A percentile compares a stretch with the other conserved stretches of the same genome.
phyloP scores from a whole-genome alignment of 2,329 filamentous ascomycete genomes.

The Clonostachys rosea region DNA sequence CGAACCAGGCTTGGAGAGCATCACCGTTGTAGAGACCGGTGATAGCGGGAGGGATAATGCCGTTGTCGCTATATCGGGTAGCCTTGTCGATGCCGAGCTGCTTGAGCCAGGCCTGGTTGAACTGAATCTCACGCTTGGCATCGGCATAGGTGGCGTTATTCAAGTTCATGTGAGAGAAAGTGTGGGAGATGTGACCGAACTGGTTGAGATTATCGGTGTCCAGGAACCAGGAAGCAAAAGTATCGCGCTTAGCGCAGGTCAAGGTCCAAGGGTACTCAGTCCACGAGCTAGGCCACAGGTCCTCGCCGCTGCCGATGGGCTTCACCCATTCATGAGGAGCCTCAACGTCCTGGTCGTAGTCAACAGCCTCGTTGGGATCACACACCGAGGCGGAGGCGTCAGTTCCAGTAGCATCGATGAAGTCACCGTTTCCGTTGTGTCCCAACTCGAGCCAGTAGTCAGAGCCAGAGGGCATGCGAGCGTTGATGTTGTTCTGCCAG shows the following conservation, averaged over 20 bases:
- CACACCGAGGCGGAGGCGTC: conserved; percentile 34
- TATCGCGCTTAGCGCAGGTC: conserved; percentile 42
- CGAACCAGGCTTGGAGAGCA: conserved; percentile 52
- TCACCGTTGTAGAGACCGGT: conserved; percentile 61
- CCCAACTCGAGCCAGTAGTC: conserved; percentile 47
- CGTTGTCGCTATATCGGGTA: conserved; percentile 41
- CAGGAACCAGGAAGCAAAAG: conserved; percentile 47
- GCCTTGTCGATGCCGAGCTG: conserved; percentile 43
- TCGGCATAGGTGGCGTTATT: conserved; percentile 58
- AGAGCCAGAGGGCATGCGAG: conserved; percentile 44
- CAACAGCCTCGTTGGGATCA: conserved; percentile 29
- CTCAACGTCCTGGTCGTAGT: conserved; percentile 36
- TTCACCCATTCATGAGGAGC: conserved; percentile 39
- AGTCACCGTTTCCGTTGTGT: conserved; percentile 41
- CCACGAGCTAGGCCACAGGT: conserved; percentile 43
- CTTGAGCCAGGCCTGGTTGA: conserved; percentile 55
- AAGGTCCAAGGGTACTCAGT: conserved; percentile 45
- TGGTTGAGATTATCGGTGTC: conserved; percentile 38
- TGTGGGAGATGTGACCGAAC: conserved; percentile 58
- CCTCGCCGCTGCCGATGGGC: conserved; percentile 42
- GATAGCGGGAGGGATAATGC: conserved; percentile 59
- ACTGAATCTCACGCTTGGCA: conserved; percentile 50
- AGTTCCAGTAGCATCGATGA: conserved; percentile 46
- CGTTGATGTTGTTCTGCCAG: conserved; percentile 35
- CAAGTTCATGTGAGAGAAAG: conserved; percentile 54